Evolutionary conservation across 1,284 basidiomycete genomes (phyloP), one percentile per base, ranked within the genome.

Genomic region (Peniophora sp.): DNA sequence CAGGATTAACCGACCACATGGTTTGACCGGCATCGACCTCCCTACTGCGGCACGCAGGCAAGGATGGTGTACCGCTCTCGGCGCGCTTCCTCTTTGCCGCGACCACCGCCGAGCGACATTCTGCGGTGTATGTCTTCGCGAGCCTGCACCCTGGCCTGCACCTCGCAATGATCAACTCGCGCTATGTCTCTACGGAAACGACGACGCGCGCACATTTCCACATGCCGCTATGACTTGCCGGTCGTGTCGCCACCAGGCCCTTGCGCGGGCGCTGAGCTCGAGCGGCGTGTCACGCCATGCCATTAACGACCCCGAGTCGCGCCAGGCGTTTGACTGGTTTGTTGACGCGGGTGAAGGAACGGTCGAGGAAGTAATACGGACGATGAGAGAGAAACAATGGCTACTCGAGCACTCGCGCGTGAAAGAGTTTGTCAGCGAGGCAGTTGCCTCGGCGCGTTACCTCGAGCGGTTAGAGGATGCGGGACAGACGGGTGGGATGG

Each of bases 261-360:
- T 88, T 9, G 82, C 78, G 79, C 68, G 69, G n/a, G 69, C 74
- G 14, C 78, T 76, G n/a, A 61, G 53, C 63, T 2, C 71, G 69
- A 27, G 61, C 70, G 17, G 63, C 71, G n/a, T 81, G 84, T 57
- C 69, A 73, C 23, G 79, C 20, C 71, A 67, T 69, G 59, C 68
- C 53, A 48, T 66, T 58, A 47, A 63, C 47, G 85, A 88, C 58
- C 86, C 83, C 81, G 84, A 88, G 61, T 78, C 81, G 43, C 73
- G 81, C 45, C 74, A 74, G 57, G 66, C 69, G 2, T 64, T 89
- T 3, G 83, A 84, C 50, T 72, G 74, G 12, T 89, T 85, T 65
- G 64, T 89, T 41, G 85, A 87, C 50, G 68, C 82, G 17, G 84
- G 78, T 2, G 86, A 89, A 56, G 86, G 86, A n/a, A 74, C 70